These are phyloP conservation scores for Eucalyptus virginea DNA, from an alignment of 345 rosid genomes.

Conservation along the genomic window DNA sequence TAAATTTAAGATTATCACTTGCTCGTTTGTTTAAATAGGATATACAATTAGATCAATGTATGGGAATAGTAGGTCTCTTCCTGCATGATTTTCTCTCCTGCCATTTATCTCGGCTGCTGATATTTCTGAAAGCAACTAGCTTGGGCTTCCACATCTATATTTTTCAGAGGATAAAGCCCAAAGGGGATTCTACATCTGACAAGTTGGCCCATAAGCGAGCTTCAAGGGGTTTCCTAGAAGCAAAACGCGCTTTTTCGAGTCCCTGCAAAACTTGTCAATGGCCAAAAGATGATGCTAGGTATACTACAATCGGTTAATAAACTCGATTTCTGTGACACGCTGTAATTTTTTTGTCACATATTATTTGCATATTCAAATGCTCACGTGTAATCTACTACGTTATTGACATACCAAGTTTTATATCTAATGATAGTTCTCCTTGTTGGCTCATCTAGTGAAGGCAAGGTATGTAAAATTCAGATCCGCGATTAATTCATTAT, in stretches of 20 bases:
- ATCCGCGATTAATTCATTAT: not conserved
- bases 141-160: not conserved
- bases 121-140: not conserved
- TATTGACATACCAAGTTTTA: not conserved
- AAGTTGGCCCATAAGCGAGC: not conserved
- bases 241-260: not conserved
- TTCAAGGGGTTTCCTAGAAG: not conserved
- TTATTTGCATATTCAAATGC: not conserved
- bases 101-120: not conserved
- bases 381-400: not conserved
- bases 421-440: not conserved
- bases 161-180: not conserved
- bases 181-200: not conserved
- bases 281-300: not conserved
- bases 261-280: not conserved
- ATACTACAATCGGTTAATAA: not conserved
- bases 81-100: not conserved
- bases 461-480: not conserved
- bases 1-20: not conserved
- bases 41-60: not conserved
- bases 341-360: no score
- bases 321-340: not conserved
- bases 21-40: not conserved
- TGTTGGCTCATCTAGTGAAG: not conserved
- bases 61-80: not conserved